Base-by-base conservation (phyloP, 2,329 filamentous ascomycete genomes). In the Zasmidium angulare region DNA sequence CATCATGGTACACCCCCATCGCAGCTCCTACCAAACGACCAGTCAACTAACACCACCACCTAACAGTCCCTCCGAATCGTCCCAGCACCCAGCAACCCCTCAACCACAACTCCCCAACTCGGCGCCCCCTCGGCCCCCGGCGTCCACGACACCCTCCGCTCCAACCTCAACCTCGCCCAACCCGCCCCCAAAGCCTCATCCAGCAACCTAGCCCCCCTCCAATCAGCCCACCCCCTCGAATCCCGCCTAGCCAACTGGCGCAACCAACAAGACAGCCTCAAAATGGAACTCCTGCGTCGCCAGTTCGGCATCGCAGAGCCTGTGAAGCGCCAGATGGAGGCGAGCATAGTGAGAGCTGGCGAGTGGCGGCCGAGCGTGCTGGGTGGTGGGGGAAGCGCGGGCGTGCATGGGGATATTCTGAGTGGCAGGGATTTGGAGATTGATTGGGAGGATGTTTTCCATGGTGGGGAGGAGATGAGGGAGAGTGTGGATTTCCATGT, bases 291-390 rank as follows among this genome's bases (percentile, higher is more conserved):
- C 54, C 85, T 98, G 70, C 87, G 91, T 65, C 89, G 91, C 66
- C 88, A 91, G 50, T 98, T 92, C 76, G 95, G 95, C 66, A 88
- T 97, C 70, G 91, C 90, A 23, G 95, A 98, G 84, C 95, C 95
- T 2, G 87, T 98, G 70, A 87, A 92, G 58, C 86, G 93, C 56
- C 90, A 89, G 62, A 97, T 99, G 95, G 95, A 99, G 82, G 83
- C 96, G 75, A 90, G 91, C 84, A 93, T 96, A 73, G 87, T 90
- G 19, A 81, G 86, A 63, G 86, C 89, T 61, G 89, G 91, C 65
- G 87, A 90, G 76, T 96, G 92, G 89, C 84, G 86, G 70, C 91
- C 91, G 51, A 79, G 85, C 68, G 86, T 85, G 49, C 79, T 96
- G 57, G 83, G 87, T 1, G 29, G 23, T 53, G 65, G 63, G 47